Evolutionary conservation across 1,284 basidiomycete species (phyloP), one percentile per base, ranked within the genome.

Genomic region (Ceratobasidium sp.): DNA sequence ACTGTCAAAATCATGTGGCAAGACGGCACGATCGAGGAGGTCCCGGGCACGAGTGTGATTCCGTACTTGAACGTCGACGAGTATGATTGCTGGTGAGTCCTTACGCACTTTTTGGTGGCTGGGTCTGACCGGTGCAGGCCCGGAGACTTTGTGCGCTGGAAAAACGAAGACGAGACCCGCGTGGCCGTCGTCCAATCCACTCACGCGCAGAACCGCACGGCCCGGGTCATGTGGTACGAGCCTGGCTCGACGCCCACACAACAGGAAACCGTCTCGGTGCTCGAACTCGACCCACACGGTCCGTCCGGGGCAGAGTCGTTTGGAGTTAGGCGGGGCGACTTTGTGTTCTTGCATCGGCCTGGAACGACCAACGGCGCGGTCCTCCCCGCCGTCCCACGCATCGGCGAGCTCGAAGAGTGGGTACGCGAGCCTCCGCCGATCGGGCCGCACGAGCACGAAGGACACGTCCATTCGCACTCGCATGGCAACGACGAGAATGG

Each of bases 101-200:
- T 8, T 32, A 32, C 53, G 5, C 25, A 32, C 20, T 8, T 20
- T 57, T 31, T 49, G 13, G 27, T 31, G 25, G 15, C 45, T n/a
- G 13, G 7, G 15, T 45, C 32, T 45, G 31, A 3, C 20, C 13
- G 20, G 25, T 54, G 2, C 56, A 93, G 93, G 93, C 94, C 94
- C 2, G 94, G 95, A 31, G 94, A 97, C 74, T 88, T 93, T 78
- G 88, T 96, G 10, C 75, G 94, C n/a, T 95, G 91, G 88, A 90
- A 89, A 75, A 86, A 83, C 43, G 92, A 93, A 78, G 88, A 86
- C 53, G 82, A 82, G 75, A 84, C 81, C 60, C 83, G 84, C 40
- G 81, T 87, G 45, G 94, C 89, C 0, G 84, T 96, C 70, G 88
- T 97, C 7, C 93, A 95, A 77, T 75, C 75, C 76, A 42, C 69